Conservation (phyloP, 140 eudicot genomes). For the Erigeron philadelphicus region DNA sequence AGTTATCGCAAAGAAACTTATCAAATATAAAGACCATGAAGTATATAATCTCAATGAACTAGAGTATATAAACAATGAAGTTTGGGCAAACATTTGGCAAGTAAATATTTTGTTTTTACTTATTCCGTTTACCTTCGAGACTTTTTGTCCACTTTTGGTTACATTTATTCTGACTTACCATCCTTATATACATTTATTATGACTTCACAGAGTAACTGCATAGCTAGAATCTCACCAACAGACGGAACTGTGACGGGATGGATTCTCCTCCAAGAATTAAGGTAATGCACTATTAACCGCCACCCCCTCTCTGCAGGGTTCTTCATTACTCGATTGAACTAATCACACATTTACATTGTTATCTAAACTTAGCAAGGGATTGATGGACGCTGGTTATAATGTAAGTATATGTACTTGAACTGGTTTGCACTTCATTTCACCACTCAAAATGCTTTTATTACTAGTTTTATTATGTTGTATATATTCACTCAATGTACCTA, state of each 20-base stretch:
- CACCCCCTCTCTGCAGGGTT: not conserved
- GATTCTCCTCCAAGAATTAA: slow-evolving; percentile 72
- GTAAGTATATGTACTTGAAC: slow-evolving; percentile 35
- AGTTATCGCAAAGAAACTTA: slow-evolving; percentile 42
- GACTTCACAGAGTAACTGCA: slow-evolving; percentile 68
- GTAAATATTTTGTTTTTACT: slow-evolving; percentile 19
- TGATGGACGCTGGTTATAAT: slow-evolving; percentile 45
- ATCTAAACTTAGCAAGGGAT: slow-evolving; percentile 38
- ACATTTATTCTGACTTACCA: too few relatives aligned
- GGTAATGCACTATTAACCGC: slow-evolving; percentile 33
- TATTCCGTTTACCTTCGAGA: too few relatives aligned
- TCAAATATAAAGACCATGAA: slow-evolving; percentile 60
- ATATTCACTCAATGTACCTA: not conserved
- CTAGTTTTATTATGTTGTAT: not conserved
- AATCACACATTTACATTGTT: not conserved
- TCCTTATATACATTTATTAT: not conserved
- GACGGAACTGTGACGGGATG: slow-evolving; percentile 65
- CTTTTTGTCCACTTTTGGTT: too few relatives aligned
- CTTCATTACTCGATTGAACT: not conserved
- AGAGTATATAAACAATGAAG: slow-evolving; percentile 71
- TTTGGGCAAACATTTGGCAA: slow-evolving; percentile 95
- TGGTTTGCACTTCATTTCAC: not conserved
- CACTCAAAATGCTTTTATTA: not conserved
- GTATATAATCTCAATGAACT: slow-evolving; percentile 74
- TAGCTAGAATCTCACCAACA: slow-evolving; percentile 67